A percentile compares a stretch with the other conserved stretches of the same genome.
Evolutionary conservation across 257 asterid genomes (phyloP).

Genomic region (Lantana camara): DNA sequence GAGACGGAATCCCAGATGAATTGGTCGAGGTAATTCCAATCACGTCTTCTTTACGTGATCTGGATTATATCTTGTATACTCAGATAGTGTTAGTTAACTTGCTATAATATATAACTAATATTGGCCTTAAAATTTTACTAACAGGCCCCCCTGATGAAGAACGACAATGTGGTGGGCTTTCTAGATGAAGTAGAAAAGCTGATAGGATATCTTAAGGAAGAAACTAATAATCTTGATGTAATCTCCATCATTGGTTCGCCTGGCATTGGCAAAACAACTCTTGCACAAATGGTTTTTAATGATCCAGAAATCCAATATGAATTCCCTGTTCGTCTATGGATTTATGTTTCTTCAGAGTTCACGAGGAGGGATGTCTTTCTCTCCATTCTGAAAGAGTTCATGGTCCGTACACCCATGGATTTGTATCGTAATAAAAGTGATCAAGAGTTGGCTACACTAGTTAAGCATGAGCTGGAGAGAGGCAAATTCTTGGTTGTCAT

Average conservation of each 20-base stretch:
- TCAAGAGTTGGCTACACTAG: not conserved
- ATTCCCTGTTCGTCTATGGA: not conserved
- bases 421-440: not conserved
- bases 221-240: too few relatives aligned
- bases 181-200: not conserved
- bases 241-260: not conserved
- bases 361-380: not conserved
- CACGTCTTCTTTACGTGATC: too few relatives aligned
- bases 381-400: not conserved
- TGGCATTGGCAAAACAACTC: not conserved
- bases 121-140: not conserved
- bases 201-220: not conserved
- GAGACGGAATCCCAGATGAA: not conserved
- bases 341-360: not conserved
- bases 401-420: not conserved
- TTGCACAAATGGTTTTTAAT: not conserved
- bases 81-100: too few relatives aligned
- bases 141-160: not conserved
- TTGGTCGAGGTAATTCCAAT: too few relatives aligned
- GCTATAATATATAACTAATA: too few relatives aligned
- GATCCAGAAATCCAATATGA: not conserved
- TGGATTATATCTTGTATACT: too few relatives aligned
- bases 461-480: not conserved
- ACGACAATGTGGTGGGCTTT: not conserved
- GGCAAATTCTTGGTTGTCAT: constrained; percentile 20